Conservation (phyloP, 2,329 filamentous ascomycete genomes). For the Bipolaris gigantea region DNA sequence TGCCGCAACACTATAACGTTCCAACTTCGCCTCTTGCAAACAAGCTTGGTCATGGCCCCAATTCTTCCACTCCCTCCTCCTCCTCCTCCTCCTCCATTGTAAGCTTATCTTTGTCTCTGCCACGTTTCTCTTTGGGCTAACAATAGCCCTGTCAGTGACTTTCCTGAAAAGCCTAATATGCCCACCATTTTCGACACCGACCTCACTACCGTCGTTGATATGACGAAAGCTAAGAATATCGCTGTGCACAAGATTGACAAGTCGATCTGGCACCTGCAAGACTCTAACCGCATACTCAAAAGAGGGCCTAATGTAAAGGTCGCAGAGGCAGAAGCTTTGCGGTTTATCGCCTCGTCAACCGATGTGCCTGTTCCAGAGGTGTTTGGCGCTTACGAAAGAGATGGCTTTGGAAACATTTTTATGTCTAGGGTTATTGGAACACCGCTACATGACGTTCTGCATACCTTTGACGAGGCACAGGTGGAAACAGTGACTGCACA, state of each 20-base stretch:
- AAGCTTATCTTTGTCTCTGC: not conserved
- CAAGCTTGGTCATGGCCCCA: not conserved
- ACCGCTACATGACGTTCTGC: slow-evolving; percentile 10
- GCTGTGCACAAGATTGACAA: slow-evolving; percentile 10
- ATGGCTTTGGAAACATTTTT: slow-evolving; percentile 16
- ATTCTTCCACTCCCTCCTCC: not conserved
- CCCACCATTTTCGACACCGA: slow-evolving; percentile 7
- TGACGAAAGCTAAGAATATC: slow-evolving; percentile 12
- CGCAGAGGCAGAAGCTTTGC: slow-evolving; percentile 18
- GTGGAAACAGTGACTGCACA: slow-evolving; percentile 7
- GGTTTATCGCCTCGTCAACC: slow-evolving; percentile 14
- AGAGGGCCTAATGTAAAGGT: slow-evolving; percentile 12
- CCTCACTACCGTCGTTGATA: slow-evolving; percentile 11
- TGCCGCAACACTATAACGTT: not conserved
- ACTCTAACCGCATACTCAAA: slow-evolving; percentile 16
- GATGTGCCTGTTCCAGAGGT: slow-evolving; percentile 20
- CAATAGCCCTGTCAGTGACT: not conserved
- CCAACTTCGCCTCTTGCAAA: not conserved
- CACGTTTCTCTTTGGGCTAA: not conserved
- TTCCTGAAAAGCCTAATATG: slow-evolving; percentile 2
- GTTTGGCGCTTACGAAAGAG: slow-evolving; percentile 17
- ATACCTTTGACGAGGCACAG: slow-evolving; percentile 8
- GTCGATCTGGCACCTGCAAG: slow-evolving; percentile 13
- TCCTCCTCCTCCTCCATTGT: not conserved
- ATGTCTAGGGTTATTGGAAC: slow-evolving; percentile 17